Evolutionary conservation across 176 grass and related monocot genomes (phyloP).

Genomic region (Eleusine coracana): DNA sequence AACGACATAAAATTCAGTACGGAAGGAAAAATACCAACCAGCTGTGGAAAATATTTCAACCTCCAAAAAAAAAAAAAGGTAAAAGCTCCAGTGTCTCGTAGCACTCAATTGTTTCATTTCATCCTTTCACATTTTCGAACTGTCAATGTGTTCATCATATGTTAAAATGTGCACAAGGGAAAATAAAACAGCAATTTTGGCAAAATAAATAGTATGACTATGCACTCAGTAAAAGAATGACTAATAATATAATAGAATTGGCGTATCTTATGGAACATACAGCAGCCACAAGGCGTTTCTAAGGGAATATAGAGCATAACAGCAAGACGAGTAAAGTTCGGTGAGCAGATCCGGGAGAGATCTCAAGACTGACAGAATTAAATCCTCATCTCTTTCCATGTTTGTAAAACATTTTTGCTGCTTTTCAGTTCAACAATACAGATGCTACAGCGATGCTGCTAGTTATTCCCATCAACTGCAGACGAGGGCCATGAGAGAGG

Average conservation of each 20-base stretch:
- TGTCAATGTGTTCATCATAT: neutral
- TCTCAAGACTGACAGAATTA: neutral
- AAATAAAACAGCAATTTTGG: neutral
- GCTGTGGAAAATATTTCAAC: neutral
- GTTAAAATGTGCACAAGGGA: neutral
- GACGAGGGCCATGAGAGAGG: neutral
- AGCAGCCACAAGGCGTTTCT: slow-evolving; percentile 20
- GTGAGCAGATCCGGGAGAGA: slow-evolving; percentile 16
- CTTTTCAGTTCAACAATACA: slow-evolving; percentile 29
- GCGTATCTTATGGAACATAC: slow-evolving; percentile 39
- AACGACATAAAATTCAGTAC: no score
- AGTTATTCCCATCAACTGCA: slow-evolving; percentile 29
- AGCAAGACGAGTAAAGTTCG: slow-evolving; percentile 28
- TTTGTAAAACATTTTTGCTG: slow-evolving; percentile 1
- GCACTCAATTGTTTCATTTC: neutral
- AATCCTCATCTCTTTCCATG: slow-evolving; percentile 24
- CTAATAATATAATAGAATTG: slow-evolving; percentile 40
- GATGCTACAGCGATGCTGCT: slow-evolving; percentile 25
- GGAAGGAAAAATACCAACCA: neutral
- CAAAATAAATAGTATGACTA: neutral
- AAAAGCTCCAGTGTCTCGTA: neutral
- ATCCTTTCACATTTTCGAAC: neutral
- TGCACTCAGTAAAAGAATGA: slow-evolving; percentile 46
- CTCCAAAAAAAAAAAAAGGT: neutral
- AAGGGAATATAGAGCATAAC: slow-evolving; percentile 31